Base-by-base conservation (phyloP, 2,329 filamentous ascomycete species). In the Camptophora hylomeconis region DNA sequence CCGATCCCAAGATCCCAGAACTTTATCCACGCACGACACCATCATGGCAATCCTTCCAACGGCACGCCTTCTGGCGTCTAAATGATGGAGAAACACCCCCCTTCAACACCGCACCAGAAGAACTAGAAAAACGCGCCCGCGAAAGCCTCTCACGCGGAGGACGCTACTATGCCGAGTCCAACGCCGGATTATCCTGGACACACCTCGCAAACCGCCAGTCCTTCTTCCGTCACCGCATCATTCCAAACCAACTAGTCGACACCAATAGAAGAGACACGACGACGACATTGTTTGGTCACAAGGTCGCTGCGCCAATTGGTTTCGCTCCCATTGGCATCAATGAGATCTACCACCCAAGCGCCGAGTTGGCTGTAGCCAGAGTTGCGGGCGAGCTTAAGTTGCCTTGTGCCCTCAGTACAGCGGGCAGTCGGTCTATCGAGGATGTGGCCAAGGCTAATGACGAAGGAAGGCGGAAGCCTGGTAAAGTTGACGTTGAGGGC, bases 291-390 rank as follows among this genome's bases (percentile, higher is more conserved):
- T 77, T 75, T 47, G 67, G 71, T 9, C 67, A 75, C 47, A 58
- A 60, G 26, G 63, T 71, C 9, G 56, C 62, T 2, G 70, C 69
- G 0, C 72, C 72, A 0, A 67, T 77, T 28, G 70, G 69, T n/a
- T 72, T 77, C 42, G 67, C 72, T 0, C 71, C 72, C 0, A 65
- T 76, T 16, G 72, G 72, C 4, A 75, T 77, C 40, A 75, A 77
- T 53, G 66, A 67, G 37, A 77, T 76, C 41, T 76, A 75, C 52
- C 61, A 76, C 40, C 58, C 62, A 0, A 45, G 52, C 1, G 72
- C 66, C 20, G 73, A 78, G 44, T 45, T 72, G 0, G 61, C 68
- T 1, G 70, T 75, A 1, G 69, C 72, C 7, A 64, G 62, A 32
- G 68, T 71, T 0, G 71, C 71, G 0, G 59, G 60, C n/a, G 67